Conservation (phyloP, 345 rosid genomes). For the Hypericum perforatum region DNA sequence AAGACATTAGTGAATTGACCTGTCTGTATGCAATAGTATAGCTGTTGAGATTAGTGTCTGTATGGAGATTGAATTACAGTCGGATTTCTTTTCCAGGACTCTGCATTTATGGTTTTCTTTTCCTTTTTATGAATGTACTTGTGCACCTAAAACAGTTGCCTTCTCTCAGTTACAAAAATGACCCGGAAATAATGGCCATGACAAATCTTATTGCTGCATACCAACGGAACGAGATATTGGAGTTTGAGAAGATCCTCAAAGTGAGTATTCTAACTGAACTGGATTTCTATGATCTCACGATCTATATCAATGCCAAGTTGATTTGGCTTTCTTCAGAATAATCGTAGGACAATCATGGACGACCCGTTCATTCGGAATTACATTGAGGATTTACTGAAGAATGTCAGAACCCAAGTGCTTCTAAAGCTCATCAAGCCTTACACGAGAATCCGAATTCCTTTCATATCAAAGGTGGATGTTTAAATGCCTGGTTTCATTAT, state of each 20-base stretch:
- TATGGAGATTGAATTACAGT: too few species aligned
- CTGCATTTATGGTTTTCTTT: too few species aligned
- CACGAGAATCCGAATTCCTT: conserved; percentile 83
- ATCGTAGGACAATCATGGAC: conserved; percentile 92
- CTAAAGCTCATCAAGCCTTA: conserved; percentile 97
- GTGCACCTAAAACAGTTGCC: neutral
- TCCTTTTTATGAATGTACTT: too few species aligned
- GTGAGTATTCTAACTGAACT: conserved; percentile 20
- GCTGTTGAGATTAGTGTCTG: too few species aligned
- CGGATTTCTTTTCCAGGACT: too few species aligned
- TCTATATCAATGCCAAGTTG: neutral
- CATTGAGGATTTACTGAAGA: conserved; percentile 93
- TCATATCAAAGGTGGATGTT: conserved; percentile 63
- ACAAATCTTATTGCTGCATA: conserved; percentile 95
- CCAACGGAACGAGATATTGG: conserved; percentile 90
- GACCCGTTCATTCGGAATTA: conserved; percentile 95
- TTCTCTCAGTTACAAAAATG: conserved; percentile 76
- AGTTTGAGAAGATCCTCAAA: conserved; percentile 96
- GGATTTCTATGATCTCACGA: too few species aligned
- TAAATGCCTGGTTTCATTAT: neutral
- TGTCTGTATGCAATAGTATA: too few species aligned
- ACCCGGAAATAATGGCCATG: conserved; percentile 99
- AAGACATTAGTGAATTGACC: too few species aligned
- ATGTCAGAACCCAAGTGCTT: conserved; percentile 94
- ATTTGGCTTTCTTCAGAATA: conserved; percentile 41